phyloP scores from a whole-genome alignment of 1,139 yeast species.

The Suhomyces ambrosiae region DNA sequence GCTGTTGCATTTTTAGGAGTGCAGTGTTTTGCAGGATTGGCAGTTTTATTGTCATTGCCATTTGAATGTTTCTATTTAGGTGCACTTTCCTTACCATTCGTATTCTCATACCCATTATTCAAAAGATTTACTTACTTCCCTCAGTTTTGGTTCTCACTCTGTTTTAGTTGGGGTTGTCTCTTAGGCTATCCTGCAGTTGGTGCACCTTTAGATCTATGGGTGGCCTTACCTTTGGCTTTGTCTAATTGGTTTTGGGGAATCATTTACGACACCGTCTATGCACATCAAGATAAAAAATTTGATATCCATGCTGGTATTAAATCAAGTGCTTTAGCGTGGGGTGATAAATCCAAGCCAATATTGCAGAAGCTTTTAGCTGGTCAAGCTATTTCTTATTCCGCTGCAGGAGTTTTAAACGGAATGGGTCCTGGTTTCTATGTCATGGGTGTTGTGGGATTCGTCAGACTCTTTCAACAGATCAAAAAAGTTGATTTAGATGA shows the following conservation, averaged over 20 bases:
- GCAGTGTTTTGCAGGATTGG: slow-evolving; percentile 77
- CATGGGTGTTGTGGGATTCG: slow-evolving; percentile 68
- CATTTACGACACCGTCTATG: slow-evolving; percentile 94
- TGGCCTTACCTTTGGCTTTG: slow-evolving; percentile 75
- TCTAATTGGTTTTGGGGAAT: slow-evolving; percentile 91
- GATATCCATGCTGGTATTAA: slow-evolving; percentile 90
- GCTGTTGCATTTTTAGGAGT: slow-evolving; percentile 76
- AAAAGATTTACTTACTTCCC: slow-evolving; percentile 95
- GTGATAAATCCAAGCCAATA: slow-evolving; percentile 69
- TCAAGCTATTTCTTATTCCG: slow-evolving; percentile 63
- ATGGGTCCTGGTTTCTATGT: slow-evolving; percentile 85
- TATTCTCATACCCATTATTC: slow-evolving; percentile 87
- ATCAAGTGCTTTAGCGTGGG: slow-evolving; percentile 95
- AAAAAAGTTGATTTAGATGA: slow-evolving; percentile 71
- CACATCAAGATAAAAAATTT: slow-evolving; percentile 92
- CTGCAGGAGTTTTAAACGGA: slow-evolving; percentile 80
- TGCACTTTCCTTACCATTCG: slow-evolving; percentile 75
- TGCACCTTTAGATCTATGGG: slow-evolving; percentile 72
- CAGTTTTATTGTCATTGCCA: slow-evolving; percentile 72
- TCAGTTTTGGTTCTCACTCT: slow-evolving; percentile 75
- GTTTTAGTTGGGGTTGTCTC: slow-evolving; percentile 94
- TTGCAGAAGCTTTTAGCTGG: slow-evolving; percentile 62
- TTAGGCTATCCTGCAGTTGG: slow-evolving; percentile 93
- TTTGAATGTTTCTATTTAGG: slow-evolving; percentile 81
- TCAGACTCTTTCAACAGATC: slow-evolving; percentile 68